Percentiles rank a stretch among this genome's conserved stretches.
Conservation (phyloP, 2,329 filamentous ascomycete species). For the Fusarium agapanthi region DNA sequence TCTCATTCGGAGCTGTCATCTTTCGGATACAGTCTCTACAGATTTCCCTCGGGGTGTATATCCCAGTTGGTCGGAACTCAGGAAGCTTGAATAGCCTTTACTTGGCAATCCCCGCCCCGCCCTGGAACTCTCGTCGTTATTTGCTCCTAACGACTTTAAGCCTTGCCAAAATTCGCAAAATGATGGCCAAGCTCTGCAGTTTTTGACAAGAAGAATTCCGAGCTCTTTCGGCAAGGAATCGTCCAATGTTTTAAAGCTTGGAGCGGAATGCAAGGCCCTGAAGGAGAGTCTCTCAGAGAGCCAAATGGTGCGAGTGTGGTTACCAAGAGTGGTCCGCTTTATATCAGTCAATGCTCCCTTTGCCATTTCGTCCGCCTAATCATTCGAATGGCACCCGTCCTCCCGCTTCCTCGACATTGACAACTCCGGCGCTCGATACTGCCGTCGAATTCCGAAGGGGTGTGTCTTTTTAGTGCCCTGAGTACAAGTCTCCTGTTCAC, state of each 20-base stretch:
- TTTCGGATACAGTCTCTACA: too few species aligned
- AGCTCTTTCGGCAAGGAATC: background rate
- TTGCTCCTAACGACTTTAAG: background rate
- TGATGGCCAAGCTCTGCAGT: background rate
- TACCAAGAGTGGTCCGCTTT: background rate
- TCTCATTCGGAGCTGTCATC: too few species aligned
- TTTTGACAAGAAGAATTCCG: background rate
- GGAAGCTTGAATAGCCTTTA: too few species aligned
- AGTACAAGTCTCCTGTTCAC: background rate
- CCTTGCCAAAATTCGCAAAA: background rate
- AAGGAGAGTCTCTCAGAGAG: fast-evolving
- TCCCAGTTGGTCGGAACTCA: too few species aligned
- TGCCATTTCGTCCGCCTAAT: background rate
- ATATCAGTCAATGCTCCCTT: background rate
- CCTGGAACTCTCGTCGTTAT: too few species aligned
- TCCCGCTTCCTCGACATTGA: background rate
- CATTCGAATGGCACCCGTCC: too few species aligned
- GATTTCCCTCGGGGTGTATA: too few species aligned
- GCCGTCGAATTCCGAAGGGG: background rate
- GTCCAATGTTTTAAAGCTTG: background rate
- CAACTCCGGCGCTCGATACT: background rate
- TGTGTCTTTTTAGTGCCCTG: background rate
- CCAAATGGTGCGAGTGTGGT: background rate
- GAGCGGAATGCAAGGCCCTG: fast-evolving
- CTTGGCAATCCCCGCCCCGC: too few species aligned